Base-by-base conservation (phyloP, 495 filamentous ascomycete genomes). In the Aspergillus hancockii region DNA sequence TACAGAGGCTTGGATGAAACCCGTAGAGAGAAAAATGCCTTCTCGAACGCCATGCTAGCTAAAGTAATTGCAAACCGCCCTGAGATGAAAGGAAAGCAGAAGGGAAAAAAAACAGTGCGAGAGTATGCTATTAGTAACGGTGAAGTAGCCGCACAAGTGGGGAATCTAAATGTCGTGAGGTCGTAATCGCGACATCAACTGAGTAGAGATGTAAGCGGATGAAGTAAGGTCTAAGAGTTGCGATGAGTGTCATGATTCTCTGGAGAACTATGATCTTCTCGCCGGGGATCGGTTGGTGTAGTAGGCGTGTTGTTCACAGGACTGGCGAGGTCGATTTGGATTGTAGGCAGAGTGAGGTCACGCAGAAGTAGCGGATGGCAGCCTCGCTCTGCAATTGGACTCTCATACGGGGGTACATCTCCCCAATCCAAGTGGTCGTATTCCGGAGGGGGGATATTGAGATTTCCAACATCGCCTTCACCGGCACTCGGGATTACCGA, bases 391-490 rank as follows among this genome's bases (percentile, higher is more conserved):
- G 59, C 36, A n/a, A 66, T 51, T 7, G 75, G 73, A 52, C 71
- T 72, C 30, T 73, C 68, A 47, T 82, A 77, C 4, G 74, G 67
- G 8, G 79, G 81, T 8, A 77, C 78, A 16, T 82, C 76, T 40
- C 79, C 79, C 73, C 81, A 83, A 46, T 81, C 77, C 25, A 75
- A 59, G 45, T 78, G 66, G 12, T 81, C 72, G 49, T 81, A 81
- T 0, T 77, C 71, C 14, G 78, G 78, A 50, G 78, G 78, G 3
- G 73, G 75, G 30, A 77, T 76, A 19, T 63, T 63, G 1, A 67
- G 63, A 13, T 60, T 55, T 21, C 73, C 74, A 10, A 77, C 61
- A 49, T 80, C 77, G 8, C 67, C 67, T 10, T 78, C 77, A 10
- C 75, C 74, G 9, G 60, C 30, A 8, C 68, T 60, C 18, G 64